These are phyloP conservation scores for Globisporangium paddicum DNA, from an alignment of 352 stramenopile genomes.

Conservation along the genomic window DNA sequence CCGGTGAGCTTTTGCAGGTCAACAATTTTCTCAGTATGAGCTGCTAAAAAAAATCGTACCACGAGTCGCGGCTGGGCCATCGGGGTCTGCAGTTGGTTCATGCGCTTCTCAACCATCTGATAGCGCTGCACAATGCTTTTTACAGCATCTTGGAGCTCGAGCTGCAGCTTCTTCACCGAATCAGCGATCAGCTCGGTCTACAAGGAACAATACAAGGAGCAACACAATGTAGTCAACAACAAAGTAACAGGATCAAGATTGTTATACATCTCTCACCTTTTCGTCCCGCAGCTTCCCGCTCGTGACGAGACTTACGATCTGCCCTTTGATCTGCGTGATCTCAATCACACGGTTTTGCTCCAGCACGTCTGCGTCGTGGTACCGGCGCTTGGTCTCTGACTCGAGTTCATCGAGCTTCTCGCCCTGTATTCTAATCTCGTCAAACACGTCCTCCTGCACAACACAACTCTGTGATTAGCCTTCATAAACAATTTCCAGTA, in stretches of 20 bases:
- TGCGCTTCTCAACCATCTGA: constrained; percentile 51
- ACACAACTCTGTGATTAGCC: background rate
- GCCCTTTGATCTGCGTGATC: constrained; percentile 68
- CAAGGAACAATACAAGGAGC: background rate
- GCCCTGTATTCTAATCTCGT: constrained; percentile 70
- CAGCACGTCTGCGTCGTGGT: constrained; percentile 75
- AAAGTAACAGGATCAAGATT: background rate
- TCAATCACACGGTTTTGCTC: constrained; percentile 70
- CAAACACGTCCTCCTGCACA: constrained; percentile 48
- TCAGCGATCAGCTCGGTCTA: constrained; percentile 48
- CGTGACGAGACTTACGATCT: constrained; percentile 64
- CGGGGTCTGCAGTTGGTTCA: constrained; percentile 51
- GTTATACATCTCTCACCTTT: constrained; percentile 14
- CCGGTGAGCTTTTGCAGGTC: background rate
- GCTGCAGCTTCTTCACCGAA: constrained; percentile 52
- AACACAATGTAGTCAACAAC: too few species aligned
- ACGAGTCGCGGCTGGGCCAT: constrained; percentile 32
- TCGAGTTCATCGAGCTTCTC: constrained; percentile 73
- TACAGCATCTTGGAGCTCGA: constrained; percentile 53
- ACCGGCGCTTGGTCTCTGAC: constrained; percentile 52
- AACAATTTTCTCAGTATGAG: background rate
- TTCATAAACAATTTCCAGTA: background rate
- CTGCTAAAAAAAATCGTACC: constrained; percentile 28
- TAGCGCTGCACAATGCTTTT: constrained; percentile 53
- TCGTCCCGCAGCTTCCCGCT: constrained; percentile 67